These are phyloP conservation scores for Hibiscus mutabilis DNA, from an alignment of 345 rosid genomes.

Conservation along the genomic window DNA sequence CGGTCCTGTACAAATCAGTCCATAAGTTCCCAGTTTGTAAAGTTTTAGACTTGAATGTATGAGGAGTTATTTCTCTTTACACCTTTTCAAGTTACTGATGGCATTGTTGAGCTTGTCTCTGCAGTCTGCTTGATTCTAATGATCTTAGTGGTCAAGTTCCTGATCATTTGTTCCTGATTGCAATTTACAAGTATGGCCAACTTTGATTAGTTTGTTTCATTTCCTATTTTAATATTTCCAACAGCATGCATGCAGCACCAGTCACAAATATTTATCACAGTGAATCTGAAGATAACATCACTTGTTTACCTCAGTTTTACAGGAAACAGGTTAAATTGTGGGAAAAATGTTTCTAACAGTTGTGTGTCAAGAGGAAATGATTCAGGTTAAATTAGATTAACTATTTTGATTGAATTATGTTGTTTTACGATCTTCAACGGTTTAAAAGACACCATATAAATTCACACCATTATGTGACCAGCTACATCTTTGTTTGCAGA, in stretches of 20 bases:
- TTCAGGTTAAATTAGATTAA: slow-evolving; percentile 41
- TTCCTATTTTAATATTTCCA: neutral
- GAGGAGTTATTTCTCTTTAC: neutral
- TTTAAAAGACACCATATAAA: neutral
- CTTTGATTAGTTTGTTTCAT: neutral
- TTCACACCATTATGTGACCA: neutral
- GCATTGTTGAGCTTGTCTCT: slow-evolving; percentile 15
- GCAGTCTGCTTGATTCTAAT: slow-evolving; percentile 82
- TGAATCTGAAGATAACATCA: neutral
- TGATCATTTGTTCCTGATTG: slow-evolving; percentile 44
- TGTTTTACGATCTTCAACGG: neutral
- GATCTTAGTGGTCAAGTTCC: slow-evolving; percentile 75
- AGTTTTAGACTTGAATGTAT: neutral
- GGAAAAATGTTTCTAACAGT: slow-evolving; percentile 24
- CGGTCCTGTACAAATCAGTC: neutral
- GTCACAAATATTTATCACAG: neutral
- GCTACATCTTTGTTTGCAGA: slow-evolving; percentile 32
- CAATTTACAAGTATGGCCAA: slow-evolving; percentile 66
- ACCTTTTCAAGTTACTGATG: slow-evolving; percentile 13
- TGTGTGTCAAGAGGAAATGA: slow-evolving; percentile 50
- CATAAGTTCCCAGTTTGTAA: neutral
- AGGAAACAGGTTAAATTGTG: slow-evolving; percentile 65
- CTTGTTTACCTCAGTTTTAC: slow-evolving; percentile 57
- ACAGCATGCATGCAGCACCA: neutral
- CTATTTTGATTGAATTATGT: slow-evolving; percentile 6